Evolutionary conservation across 2,329 filamentous ascomycete species (phyloP), one percentile per base, ranked within the genome.

Genomic region (Alternaria gaisen): DNA sequence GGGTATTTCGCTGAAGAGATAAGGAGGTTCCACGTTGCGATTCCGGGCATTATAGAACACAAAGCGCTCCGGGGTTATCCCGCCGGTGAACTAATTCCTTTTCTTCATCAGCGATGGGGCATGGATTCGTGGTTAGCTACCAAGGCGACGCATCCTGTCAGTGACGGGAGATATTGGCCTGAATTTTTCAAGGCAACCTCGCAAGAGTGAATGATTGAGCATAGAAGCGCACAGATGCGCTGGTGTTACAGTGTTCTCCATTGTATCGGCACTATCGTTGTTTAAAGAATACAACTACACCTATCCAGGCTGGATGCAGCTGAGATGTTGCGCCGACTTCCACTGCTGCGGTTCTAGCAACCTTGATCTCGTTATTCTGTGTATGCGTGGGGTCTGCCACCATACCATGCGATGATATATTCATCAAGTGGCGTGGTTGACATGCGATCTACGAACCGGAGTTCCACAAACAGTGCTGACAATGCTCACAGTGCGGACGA

Each of bases 101-200:
- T 61, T 7, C 48, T 66, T n/a, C 22, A 28, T 10, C 58, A 66
- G 46, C 56, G 64, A 58, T 66, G 64, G 64, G 64, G 64, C 8
- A 53, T 66, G n/a, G 18, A 32, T 2, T 42, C 54, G 9, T 32
- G 24, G 16, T 24, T 48, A 0, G 60, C 60, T 22, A 58, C 26
- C 7, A 30, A 7, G 43, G 38, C 57, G 18, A 65, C 20, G 10
- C 16, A 24, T 3, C 48, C 58, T 6, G 18, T 65, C 18, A 51
- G 12, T 11, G 52, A 60, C 32, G 64, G 64, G 20, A 56, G 30
- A 16, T 66, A 60, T 30, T 66, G 64, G 64, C 64, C 64, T 5
- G 36, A n/a, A 1, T n/a, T 40, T 0, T 18, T 36, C 30, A 30
- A 11, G 8, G 0, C 40, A 12, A 11, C 14, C 5, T 22, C 10